Conservation (phyloP, 129 eudicot species). For the Tagetes erecta region DNA sequence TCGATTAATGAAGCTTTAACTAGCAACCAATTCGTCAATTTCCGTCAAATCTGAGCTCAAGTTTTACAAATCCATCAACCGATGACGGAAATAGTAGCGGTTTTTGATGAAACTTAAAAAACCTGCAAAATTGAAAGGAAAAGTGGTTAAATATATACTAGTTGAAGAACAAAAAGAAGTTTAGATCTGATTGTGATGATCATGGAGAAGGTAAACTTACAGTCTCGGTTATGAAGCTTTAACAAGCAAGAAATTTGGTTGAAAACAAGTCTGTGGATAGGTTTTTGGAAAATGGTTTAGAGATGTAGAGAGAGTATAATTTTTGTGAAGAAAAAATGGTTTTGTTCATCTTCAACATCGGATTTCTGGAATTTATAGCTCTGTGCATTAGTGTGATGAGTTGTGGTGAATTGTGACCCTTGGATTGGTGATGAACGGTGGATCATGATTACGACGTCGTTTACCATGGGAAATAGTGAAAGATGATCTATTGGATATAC, state of each 20-base stretch:
- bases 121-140: too few species aligned
- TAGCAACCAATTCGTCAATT: background rate
- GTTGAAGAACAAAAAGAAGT: too few species aligned
- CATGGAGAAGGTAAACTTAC: too few species aligned
- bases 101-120: background rate
- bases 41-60: conserved; percentile 1
- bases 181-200: too few species aligned
- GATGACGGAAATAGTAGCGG: background rate
- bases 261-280: background rate
- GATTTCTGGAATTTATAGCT: conserved; percentile 35
- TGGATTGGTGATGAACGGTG: conserved; percentile 28
- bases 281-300: background rate
- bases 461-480: conserved; percentile 3
- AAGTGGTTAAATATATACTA: too few species aligned
- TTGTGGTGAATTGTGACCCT: conserved; percentile 19
- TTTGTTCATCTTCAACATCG: conserved; percentile 20
- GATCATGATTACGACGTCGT: background rate
- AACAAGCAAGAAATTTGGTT: background rate
- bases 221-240: background rate
- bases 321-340: conserved; percentile 24
- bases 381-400: conserved; percentile 11
- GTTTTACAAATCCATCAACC: conserved; percentile 14
- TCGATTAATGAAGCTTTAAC: too few species aligned
- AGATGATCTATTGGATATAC: conserved; percentile 4
- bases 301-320: conserved; percentile 9